Percentiles rank a stretch among this genome's conserved stretches.
Conservation (phyloP, 176 grass and related monocot species). For the Dactylis glomerata region DNA sequence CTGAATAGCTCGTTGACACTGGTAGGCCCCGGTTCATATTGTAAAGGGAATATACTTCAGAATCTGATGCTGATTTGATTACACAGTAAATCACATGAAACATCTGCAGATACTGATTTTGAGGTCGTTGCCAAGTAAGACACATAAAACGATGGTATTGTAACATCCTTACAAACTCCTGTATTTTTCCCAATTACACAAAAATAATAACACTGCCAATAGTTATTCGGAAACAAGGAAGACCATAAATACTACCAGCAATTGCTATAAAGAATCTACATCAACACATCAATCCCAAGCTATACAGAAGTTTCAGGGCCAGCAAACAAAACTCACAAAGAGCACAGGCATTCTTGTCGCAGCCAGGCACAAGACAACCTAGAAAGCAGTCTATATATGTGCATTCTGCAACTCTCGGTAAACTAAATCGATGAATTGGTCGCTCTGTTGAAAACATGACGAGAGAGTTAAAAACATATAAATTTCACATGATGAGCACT, state of each 20-base stretch:
- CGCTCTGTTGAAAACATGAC: slow-evolving; percentile 40
- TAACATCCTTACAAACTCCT: not conserved
- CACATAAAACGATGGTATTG: slow-evolving; percentile 20
- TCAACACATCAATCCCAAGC: not conserved
- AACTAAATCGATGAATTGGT: slow-evolving; percentile 73
- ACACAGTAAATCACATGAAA: not conserved
- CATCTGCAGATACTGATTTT: not conserved
- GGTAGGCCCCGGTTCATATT: not conserved
- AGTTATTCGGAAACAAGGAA: slow-evolving; percentile 3
- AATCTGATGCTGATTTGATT: not conserved
- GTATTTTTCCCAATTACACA: slow-evolving; percentile 8
- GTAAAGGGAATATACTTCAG: not conserved
- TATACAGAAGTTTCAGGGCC: slow-evolving; percentile 37
- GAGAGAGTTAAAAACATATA: not conserved
- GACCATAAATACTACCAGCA: slow-evolving; percentile 10
- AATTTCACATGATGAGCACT: not conserved
- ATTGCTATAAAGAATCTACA: slow-evolving; percentile 38
- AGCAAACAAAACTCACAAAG: slow-evolving; percentile 32
- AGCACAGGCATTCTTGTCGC: not conserved
- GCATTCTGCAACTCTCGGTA: slow-evolving; percentile 58
- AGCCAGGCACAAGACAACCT: not conserved
- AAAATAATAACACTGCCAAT: slow-evolving; percentile 4
- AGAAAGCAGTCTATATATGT: slow-evolving; percentile 35
- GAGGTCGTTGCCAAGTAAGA: not conserved
- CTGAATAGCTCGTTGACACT: too few relatives aligned